These are phyloP conservation scores for Hsuehochloa calcarea DNA, from an alignment of 176 grass and related monocot species.

Conservation along the genomic window DNA sequence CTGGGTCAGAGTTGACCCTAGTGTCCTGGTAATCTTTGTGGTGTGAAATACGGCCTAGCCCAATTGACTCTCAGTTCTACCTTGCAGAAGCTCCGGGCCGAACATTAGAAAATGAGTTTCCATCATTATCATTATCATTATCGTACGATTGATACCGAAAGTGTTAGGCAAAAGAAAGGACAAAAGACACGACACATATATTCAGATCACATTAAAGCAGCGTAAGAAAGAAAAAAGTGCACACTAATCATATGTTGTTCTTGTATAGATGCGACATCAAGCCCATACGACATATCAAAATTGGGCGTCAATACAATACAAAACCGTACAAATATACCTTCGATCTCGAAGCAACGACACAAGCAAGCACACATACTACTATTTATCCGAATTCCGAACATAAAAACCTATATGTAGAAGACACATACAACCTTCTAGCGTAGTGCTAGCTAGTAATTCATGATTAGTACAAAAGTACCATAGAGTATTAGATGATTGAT, in stretches of 20 bases:
- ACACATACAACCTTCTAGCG: neutral
- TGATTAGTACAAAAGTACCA: neutral
- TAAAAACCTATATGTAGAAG: neutral
- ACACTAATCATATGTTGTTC: neutral
- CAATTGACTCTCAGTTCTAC: neutral
- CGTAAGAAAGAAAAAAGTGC: neutral
- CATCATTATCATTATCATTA: neutral
- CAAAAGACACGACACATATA: conserved; percentile 1
- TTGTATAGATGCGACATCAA: conserved; percentile 13
- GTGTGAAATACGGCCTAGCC: neutral
- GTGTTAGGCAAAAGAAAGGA: conserved; percentile 10
- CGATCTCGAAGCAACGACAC: neutral
- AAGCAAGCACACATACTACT: neutral
- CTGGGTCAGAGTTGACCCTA: neutral
- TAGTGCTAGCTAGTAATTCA: neutral
- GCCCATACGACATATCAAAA: neutral
- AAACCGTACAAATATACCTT: neutral
- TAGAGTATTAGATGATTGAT: neutral
- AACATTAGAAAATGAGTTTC: neutral
- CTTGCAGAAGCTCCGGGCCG: neutral
- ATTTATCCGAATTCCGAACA: neutral
- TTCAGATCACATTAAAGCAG: conserved; percentile 10
- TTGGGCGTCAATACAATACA: neutral
- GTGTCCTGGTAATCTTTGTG: neutral
- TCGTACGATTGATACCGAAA: conserved; percentile 13